phyloP scores from a whole-genome alignment of 2,329 filamentous ascomycete species.

The Salinomyces thailandicus region DNA sequence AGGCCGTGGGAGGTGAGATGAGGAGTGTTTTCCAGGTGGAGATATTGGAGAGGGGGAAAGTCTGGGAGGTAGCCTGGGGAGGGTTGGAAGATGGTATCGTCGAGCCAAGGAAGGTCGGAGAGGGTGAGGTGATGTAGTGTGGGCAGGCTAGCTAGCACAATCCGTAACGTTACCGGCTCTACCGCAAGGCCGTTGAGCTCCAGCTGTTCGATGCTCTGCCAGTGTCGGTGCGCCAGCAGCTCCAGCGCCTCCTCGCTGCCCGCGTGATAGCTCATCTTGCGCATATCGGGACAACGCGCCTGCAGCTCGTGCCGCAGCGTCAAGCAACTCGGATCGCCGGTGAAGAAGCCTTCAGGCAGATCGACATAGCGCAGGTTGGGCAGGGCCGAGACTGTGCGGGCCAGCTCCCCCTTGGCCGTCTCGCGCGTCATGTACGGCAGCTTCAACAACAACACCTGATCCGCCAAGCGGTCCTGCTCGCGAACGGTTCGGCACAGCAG shows the following conservation, averaged over 20 bases:
- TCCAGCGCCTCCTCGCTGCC: constrained; percentile 73
- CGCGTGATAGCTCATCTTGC: constrained; percentile 76
- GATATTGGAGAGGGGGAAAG: constrained; percentile 63
- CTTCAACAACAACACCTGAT: constrained; percentile 68
- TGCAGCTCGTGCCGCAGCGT: constrained; percentile 76
- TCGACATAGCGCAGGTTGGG: constrained; percentile 84
- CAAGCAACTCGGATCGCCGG: constrained; percentile 64
- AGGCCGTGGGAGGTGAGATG: constrained; percentile 64
- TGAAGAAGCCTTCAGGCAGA: constrained; percentile 77
- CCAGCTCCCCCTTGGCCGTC: constrained; percentile 71
- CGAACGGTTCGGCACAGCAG: constrained; percentile 74
- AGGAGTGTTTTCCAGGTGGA: constrained; percentile 62
- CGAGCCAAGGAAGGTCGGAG: constrained; percentile 56
- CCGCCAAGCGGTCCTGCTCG: constrained; percentile 60
- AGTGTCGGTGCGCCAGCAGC: constrained; percentile 54
- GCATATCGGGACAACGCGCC: constrained; percentile 68
- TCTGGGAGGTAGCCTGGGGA: constrained; percentile 53
- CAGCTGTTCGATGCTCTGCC: constrained; percentile 61
- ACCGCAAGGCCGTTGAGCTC: constrained; percentile 59
- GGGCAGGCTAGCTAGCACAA: constrained; percentile 57
- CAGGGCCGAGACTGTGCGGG: constrained; percentile 72
- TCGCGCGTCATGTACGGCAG: constrained; percentile 92
- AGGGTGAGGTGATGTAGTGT: constrained; percentile 65
- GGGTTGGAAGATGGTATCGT: constrained; percentile 64
- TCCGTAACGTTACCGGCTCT: constrained; percentile 59